Conservation (phyloP, 345 rosid genomes). For the Turritis glabra region DNA sequence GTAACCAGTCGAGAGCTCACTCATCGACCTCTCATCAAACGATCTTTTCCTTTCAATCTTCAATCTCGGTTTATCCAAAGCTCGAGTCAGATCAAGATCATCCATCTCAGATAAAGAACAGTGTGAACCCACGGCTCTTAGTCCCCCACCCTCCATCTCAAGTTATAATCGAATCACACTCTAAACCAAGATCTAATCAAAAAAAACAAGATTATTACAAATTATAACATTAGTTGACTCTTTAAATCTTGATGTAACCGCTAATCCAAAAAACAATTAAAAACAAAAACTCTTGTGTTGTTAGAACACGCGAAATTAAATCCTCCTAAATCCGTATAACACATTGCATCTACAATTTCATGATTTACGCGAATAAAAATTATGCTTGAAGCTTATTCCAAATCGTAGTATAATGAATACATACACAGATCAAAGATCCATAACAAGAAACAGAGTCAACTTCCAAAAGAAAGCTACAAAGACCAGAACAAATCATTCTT, state of each 20-base stretch:
- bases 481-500: neutral
- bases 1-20: conserved; percentile 82
- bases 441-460: conserved; percentile 9
- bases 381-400: neutral
- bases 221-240: neutral
- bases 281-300: neutral
- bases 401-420: neutral
- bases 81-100: conserved; percentile 76
- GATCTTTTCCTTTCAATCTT: conserved; percentile 93
- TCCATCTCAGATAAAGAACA: conserved; percentile 78
- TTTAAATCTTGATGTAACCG: neutral
- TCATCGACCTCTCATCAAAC: conserved; percentile 85
- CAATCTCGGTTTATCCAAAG: conserved; percentile 80
- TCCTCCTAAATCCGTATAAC: neutral
- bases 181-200: conserved; percentile 10
- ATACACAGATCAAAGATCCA: conserved; percentile 51
- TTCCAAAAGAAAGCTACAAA: neutral
- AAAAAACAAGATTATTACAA: neutral
- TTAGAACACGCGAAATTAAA: conserved; percentile 28
- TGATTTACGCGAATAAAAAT: neutral
- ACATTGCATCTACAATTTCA: conserved; percentile 25
- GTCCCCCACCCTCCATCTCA: conserved; percentile 69
- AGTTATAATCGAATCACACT: neutral
- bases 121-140: conserved; percentile 71
- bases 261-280: neutral